phyloP scores from a whole-genome alignment of 441 rosid genomes.

The Adansonia rubrostipa region DNA sequence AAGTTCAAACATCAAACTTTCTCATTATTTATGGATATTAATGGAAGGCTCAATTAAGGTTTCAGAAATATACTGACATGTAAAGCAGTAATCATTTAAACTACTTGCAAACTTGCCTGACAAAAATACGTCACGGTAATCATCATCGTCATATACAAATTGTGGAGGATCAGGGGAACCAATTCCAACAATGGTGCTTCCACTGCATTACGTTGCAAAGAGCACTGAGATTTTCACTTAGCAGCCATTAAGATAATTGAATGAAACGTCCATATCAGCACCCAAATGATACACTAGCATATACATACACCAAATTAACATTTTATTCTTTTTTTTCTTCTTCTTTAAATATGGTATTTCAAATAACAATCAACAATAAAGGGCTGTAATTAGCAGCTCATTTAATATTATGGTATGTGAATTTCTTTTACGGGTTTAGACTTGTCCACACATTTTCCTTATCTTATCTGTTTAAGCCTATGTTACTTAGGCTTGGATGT shows the following conservation, averaged over 20 bases:
- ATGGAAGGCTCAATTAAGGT: not conserved
- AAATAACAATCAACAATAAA: not conserved
- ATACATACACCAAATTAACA: too few species aligned
- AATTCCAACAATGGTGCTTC: constrained; percentile 93
- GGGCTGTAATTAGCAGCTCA: not conserved
- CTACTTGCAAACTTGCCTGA: constrained; percentile 55
- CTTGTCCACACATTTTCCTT: not conserved
- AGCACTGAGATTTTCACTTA: not conserved
- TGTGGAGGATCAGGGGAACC: constrained; percentile 97
- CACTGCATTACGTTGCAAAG: constrained; percentile 48
- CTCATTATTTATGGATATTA: not conserved
- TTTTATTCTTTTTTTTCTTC: not conserved
- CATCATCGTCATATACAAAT: constrained; percentile 81
- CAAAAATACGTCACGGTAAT: constrained; percentile 74
- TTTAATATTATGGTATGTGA: not conserved
- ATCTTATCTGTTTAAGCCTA: not conserved
- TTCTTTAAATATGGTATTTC: not conserved
- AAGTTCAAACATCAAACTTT: not conserved
- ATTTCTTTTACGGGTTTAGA: not conserved
- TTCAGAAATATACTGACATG: not conserved
- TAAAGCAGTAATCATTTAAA: not conserved
- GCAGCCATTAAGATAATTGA: not conserved
- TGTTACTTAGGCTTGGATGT: too few species aligned
- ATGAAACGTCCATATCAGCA: not conserved
- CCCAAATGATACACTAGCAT: not conserved